Percentiles rank a stretch among this genome's conserved stretches.
Evolutionary conservation across 371 early-diverging fungal genomes (phyloP).

Genomic region (Lichtheimia hyalospora): DNA sequence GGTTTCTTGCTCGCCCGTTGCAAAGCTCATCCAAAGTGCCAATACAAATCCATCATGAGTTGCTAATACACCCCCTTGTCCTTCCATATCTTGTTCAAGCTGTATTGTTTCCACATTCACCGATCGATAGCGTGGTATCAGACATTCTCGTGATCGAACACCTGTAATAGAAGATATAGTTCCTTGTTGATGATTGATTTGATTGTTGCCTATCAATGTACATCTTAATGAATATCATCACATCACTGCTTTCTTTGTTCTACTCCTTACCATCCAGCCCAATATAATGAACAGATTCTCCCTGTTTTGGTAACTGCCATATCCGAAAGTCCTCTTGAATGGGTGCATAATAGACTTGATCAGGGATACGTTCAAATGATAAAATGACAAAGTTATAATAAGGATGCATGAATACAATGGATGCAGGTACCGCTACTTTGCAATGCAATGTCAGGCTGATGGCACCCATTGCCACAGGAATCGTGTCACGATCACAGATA

Average conservation of each 20-base stretch:
- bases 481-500: conserved; percentile 78
- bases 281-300: conserved; percentile 62
- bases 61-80: conserved; percentile 71
- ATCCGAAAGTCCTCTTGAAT: conserved; percentile 55
- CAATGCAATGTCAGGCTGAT: conserved; percentile 79
- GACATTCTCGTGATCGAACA: conserved; percentile 61
- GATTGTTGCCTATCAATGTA: conserved; percentile 41
- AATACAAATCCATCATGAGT: conserved; percentile 68
- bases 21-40: conserved; percentile 77
- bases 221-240: conserved; percentile 53
- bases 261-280: conserved; percentile 53
- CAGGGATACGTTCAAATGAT: conserved; percentile 63
- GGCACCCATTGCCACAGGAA: conserved; percentile 76
- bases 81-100: conserved; percentile 61
- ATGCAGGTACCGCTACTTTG: conserved; percentile 71
- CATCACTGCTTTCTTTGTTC: conserved; percentile 23
- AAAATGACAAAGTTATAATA: conserved; percentile 82
- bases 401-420: conserved; percentile 75
- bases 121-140: conserved; percentile 66
- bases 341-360: conserved; percentile 58
- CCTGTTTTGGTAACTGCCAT: conserved; percentile 51
- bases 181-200: too few species aligned
- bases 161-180: conserved; percentile 28
- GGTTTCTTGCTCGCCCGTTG: conserved; percentile 56
- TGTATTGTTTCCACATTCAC: conserved; percentile 78